Evolutionary conservation across 106 monocot species (phyloP), one percentile per base, ranked within the genome.

Genomic region (Allium cepa): DNA sequence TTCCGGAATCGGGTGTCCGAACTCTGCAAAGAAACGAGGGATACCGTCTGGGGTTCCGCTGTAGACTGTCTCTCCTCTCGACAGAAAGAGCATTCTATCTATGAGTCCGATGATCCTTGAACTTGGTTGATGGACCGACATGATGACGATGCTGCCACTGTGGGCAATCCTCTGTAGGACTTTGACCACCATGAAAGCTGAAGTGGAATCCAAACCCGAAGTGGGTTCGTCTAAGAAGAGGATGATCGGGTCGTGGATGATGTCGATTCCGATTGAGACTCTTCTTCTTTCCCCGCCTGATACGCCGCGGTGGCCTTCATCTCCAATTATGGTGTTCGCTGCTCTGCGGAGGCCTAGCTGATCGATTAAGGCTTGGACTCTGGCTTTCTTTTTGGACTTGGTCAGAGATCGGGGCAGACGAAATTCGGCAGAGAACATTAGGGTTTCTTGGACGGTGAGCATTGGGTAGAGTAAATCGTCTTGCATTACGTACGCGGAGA

Each of bases 201-300:
- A 80, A 49, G 95, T 95, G 47, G 95, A 95, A 78, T 95, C 95
- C 11, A 95, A 79, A 52, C 95, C 95, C 60, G 95, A 95, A 17
- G 95, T 95, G 11, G 95, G 95, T 73, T 96, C 95, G 69, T 96
- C 95, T 47, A 96, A 86, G 75, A 96, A 96, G 27, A 89, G 77
- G 9, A 96, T 18, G 36, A 96, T 91, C 8, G 95, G 95, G 70
- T 96, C 91, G 69, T 96, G 95, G 71, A 96, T 80, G 73, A 96
- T 91, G 71, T 96, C 91, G 15, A 80, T 84, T 46, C 95, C 95
- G 51, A 96, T 96, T 16, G 91, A 91, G 3, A 96, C 95, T 1
- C 91, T 50, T 51, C 91, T 63, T 15, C 91, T 75, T 76, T 96
- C 91, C 0, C 91, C 91, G 9, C 95, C 95, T 4, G 91, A 91